Conservation (phyloP, 148 eudicot genomes). For the Nyssa sinensis region DNA sequence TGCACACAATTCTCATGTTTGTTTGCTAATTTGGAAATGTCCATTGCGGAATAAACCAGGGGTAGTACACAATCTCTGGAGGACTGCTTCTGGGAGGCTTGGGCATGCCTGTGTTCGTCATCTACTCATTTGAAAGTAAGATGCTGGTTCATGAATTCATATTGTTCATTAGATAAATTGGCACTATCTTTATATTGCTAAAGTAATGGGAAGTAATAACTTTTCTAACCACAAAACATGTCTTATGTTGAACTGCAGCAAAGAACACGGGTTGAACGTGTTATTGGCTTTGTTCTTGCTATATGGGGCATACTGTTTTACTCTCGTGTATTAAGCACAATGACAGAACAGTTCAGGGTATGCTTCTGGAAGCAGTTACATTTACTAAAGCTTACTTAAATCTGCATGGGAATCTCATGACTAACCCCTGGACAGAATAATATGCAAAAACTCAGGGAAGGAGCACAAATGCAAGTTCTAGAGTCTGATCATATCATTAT, state of each 20-base stretch:
- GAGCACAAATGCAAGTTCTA: constrained; percentile 90
- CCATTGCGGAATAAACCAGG: constrained; percentile 43
- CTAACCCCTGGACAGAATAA: constrained; percentile 56
- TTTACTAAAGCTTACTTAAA: constrained; percentile 16
- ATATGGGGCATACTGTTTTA: constrained; percentile 98
- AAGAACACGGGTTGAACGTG: constrained; percentile 73
- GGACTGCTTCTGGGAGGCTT: constrained; percentile 98
- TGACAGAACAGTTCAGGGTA: constrained; percentile 99
- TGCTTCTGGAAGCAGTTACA: constrained; percentile 20
- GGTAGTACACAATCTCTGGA: constrained; percentile 62
- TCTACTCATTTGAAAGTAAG: constrained; percentile 83
- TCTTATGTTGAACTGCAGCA: constrained; percentile 53
- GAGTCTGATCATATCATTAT: constrained; percentile 93
- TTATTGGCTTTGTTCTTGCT: constrained; percentile 92
- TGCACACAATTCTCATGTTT: too few relatives aligned
- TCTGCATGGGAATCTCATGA: constrained; percentile 25
- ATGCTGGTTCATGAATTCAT: constrained; percentile 22
- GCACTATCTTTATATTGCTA: not conserved
- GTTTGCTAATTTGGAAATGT: constrained; percentile 16
- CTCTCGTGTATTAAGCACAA: constrained; percentile 92
- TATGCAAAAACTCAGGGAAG: constrained; percentile 93
- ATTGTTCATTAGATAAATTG: constrained; percentile 10
- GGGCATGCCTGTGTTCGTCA: constrained; percentile 91
- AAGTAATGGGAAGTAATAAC: not conserved
- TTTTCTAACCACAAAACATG: not conserved